Evolutionary conservation across 805 yeast species (phyloP).

Genomic region (Tetrapisispora namnaoensis): DNA sequence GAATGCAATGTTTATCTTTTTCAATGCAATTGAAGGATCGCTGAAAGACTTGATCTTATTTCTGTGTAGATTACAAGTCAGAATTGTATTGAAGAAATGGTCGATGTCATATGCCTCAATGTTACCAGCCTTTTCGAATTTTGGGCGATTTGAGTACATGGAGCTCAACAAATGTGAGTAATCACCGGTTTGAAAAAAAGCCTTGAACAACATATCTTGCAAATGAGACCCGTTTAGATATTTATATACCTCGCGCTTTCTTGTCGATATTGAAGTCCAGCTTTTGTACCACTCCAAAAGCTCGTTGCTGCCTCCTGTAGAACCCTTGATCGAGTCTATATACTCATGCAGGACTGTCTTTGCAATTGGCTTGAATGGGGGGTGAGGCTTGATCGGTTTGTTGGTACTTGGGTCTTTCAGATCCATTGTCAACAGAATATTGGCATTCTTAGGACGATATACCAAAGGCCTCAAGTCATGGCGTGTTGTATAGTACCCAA

Average conservation of each 20-base stretch:
- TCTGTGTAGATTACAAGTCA: slow-evolving; percentile 25
- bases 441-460: slow-evolving; percentile 34
- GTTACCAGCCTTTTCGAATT: slow-evolving; percentile 17
- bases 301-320: slow-evolving; percentile 10
- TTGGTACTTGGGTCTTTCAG: slow-evolving; percentile 30
- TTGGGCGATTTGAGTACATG: slow-evolving; percentile 10
- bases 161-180: slow-evolving; percentile 14
- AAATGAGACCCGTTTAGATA: slow-evolving; percentile 18
- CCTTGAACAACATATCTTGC: slow-evolving; percentile 17
- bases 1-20: slow-evolving; percentile 19
- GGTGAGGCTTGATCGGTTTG: slow-evolving; percentile 27
- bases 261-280: slow-evolving; percentile 19
- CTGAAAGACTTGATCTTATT: slow-evolving; percentile 9
- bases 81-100: slow-evolving; percentile 20
- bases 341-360: slow-evolving; percentile 18
- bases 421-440: slow-evolving; percentile 32
- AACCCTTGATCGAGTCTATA: slow-evolving; percentile 13
- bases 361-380: slow-evolving; percentile 26
- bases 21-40: slow-evolving; percentile 11
- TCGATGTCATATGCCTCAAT: slow-evolving; percentile 18
- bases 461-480: slow-evolving; percentile 30
- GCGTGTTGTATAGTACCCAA: slow-evolving; percentile 29
- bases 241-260: slow-evolving; percentile 19
- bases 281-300: slow-evolving; percentile 17
- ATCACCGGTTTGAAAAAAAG: slow-evolving; percentile 20